Conservation (phyloP, 805 yeast species). For the Suhomyces xylopsoci region DNA sequence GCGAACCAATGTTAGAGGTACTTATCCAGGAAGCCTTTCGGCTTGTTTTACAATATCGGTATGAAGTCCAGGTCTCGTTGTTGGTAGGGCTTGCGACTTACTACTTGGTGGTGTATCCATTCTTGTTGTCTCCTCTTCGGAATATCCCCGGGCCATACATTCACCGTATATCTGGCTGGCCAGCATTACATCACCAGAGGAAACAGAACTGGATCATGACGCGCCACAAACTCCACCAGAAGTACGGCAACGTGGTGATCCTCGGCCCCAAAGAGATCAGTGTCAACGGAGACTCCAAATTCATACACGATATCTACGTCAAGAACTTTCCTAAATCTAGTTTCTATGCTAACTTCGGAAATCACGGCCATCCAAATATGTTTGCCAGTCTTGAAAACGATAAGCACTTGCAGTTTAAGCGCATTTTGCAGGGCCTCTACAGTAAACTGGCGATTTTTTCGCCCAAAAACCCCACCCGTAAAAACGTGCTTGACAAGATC, state of each 20-base stretch:
- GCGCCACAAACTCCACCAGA: conserved; percentile 49
- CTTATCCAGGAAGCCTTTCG: background rate
- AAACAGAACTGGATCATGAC: conserved; percentile 38
- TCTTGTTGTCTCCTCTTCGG: conserved; percentile 47
- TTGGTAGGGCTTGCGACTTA: conserved; percentile 15
- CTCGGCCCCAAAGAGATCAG: conserved; percentile 62
- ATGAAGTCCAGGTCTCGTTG: background rate
- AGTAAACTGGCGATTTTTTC: conserved; percentile 34
- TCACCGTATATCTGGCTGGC: conserved; percentile 42
- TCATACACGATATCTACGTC: conserved; percentile 54
- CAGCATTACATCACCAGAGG: conserved; percentile 39
- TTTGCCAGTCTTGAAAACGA: conserved; percentile 53
- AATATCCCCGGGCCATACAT: conserved; percentile 58
- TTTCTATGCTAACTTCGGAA: conserved; percentile 59
- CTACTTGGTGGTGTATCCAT: conserved; percentile 42
- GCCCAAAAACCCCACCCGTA: conserved; percentile 26
- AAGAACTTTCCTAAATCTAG: conserved; percentile 53
- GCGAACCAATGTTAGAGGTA: background rate
- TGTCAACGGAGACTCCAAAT: conserved; percentile 48
- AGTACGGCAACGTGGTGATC: conserved; percentile 62
- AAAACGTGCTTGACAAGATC: conserved; percentile 24
- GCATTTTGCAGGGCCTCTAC: conserved; percentile 30
- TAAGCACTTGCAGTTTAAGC: conserved; percentile 42
- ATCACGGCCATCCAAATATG: conserved; percentile 57
- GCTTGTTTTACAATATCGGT: background rate